phyloP scores from a whole-genome alignment of 306 rosid genomes.

The Neltuma alba region DNA sequence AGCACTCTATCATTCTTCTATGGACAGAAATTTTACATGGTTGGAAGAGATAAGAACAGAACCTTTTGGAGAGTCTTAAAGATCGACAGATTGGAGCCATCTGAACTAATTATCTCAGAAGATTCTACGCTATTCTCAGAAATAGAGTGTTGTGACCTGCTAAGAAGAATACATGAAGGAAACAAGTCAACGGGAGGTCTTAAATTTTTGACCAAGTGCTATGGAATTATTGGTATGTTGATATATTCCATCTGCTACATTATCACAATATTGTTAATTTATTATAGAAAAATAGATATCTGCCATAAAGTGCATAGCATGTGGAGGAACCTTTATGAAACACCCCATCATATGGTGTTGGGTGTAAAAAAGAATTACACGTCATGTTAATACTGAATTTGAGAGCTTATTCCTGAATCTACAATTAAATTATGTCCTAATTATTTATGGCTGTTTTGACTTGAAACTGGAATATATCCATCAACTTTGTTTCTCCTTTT shows the following conservation, averaged over 20 bases:
- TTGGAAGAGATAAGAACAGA: slow-evolving; percentile 90
- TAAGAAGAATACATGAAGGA: slow-evolving; percentile 86
- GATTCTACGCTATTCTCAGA: slow-evolving; percentile 76
- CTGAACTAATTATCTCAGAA: slow-evolving; percentile 71
- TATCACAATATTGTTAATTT: background rate
- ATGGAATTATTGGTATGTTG: slow-evolving; percentile 92
- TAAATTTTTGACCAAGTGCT: slow-evolving; percentile 82
- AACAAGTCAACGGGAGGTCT: slow-evolving; percentile 93
- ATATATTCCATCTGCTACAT: slow-evolving; percentile 48
- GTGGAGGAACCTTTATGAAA: background rate
- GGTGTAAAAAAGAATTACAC: background rate
- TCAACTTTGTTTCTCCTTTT: slow-evolving; percentile 39
- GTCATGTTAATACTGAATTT: background rate
- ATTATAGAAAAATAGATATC: background rate
- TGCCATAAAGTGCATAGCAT: background rate
- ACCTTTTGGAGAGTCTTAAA: slow-evolving; percentile 84
- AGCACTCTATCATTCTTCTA: slow-evolving; percentile 32
- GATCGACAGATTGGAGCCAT: slow-evolving; percentile 77
- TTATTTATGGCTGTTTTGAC: slow-evolving; percentile 12
- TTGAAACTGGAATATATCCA: slow-evolving; percentile 13
- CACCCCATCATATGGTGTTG: background rate
- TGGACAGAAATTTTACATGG: slow-evolving; percentile 85
- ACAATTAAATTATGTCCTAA: background rate
- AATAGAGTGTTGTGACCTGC: slow-evolving; percentile 80
- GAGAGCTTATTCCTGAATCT: background rate